These are phyloP conservation scores for Phytophthora foliorum DNA, from an alignment of 352 stramenopile genomes.

Conservation along the genomic window DNA sequence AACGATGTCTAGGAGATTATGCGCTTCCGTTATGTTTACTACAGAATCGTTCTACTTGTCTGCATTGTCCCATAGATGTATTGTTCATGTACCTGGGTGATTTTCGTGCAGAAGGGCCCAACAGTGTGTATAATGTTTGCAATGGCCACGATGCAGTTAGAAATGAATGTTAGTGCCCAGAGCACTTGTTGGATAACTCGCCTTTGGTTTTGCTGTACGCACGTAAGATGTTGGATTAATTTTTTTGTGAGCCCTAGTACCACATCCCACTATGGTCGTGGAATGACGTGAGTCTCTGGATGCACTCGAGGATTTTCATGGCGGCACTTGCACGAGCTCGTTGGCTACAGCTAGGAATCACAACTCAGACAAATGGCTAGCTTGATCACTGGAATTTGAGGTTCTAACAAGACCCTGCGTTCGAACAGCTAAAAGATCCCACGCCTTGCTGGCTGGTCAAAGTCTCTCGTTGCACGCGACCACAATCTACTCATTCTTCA, in stretches of 20 bases:
- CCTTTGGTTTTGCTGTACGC: too few species aligned
- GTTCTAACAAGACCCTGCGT: neutral
- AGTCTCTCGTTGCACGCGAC: neutral
- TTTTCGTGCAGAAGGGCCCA: too few species aligned
- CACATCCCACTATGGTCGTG: neutral
- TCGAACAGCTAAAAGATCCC: conserved; percentile 7
- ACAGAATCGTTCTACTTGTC: too few species aligned
- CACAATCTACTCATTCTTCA: conserved; percentile 16
- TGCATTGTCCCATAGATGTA: too few species aligned
- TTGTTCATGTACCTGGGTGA: too few species aligned
- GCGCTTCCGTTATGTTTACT: too few species aligned
- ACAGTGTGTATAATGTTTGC: too few species aligned
- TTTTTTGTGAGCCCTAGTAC: neutral
- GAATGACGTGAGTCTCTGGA: neutral
- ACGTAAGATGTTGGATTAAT: neutral
- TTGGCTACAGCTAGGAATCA: neutral
- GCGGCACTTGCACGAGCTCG: neutral
- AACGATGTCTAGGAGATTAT: too few species aligned
- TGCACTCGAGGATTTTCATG: neutral
- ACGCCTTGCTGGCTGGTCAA: neutral
- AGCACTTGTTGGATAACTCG: too few species aligned
- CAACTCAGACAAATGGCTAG: neutral
- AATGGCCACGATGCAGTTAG: too few species aligned
- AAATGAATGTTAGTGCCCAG: too few species aligned
- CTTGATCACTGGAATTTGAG: too few species aligned